Evolutionary conservation across 2,329 filamentous ascomycete species (phyloP).

Genomic region (Colletotrichum tofieldiae): DNA sequence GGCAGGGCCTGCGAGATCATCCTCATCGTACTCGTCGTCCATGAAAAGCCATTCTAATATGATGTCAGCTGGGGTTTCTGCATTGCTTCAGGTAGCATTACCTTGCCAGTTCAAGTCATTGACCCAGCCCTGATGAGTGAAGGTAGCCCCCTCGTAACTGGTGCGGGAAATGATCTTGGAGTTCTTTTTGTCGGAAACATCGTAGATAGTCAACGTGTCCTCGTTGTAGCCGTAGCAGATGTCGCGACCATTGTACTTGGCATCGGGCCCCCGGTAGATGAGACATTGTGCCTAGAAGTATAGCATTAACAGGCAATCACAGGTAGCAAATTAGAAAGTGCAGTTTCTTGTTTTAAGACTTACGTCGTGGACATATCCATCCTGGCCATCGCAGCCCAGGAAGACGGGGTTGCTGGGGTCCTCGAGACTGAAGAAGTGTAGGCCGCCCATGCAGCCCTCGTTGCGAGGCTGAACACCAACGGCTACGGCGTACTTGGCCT

Average conservation of each 20-base stretch:
- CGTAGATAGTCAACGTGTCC: slow-evolving; percentile 66
- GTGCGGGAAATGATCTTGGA: slow-evolving; percentile 66
- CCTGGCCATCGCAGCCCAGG: slow-evolving; percentile 65
- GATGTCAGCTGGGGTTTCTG: background rate
- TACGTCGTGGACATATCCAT: slow-evolving; percentile 70
- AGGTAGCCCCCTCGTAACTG: slow-evolving; percentile 69
- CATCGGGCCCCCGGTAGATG: slow-evolving; percentile 65
- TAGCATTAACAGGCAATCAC: background rate
- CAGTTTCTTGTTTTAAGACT: background rate
- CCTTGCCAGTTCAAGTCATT: slow-evolving; percentile 59
- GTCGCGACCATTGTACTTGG: slow-evolving; percentile 60
- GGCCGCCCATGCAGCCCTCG: slow-evolving; percentile 60
- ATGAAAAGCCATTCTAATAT: slow-evolving; percentile 54
- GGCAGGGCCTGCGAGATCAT: slow-evolving; percentile 55
- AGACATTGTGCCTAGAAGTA: slow-evolving; percentile 67
- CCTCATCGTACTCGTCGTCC: slow-evolving; percentile 68
- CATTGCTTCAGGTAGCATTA: slow-evolving; percentile 45
- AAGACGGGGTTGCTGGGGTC: slow-evolving; percentile 66
- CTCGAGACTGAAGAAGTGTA: slow-evolving; percentile 69
- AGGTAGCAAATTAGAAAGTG: background rate
- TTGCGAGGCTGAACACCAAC: slow-evolving; percentile 54
- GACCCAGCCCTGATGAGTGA: slow-evolving; percentile 72
- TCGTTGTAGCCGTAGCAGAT: slow-evolving; percentile 71
- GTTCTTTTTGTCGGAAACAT: slow-evolving; percentile 65
- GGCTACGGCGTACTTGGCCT: slow-evolving; percentile 61